Base-by-base conservation (phyloP, 2,329 filamentous ascomycete species). In the Claviceps capensis region DNA sequence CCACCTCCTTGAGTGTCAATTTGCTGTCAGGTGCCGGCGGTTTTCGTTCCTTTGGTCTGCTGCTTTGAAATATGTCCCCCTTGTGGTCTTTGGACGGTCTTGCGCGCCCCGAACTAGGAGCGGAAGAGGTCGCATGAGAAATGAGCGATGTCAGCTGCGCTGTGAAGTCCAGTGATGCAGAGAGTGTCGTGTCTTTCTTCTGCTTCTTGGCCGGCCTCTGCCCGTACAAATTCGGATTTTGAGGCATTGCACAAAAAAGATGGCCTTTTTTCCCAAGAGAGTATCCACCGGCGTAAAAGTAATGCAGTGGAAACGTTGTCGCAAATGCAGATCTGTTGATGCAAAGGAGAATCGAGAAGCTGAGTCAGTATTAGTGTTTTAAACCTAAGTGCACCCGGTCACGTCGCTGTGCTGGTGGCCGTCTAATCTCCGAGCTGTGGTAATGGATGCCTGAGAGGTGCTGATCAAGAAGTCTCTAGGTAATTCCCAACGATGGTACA, bases 61-160 rank as follows among this genome's bases (percentile, higher is more conserved):
- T 54, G 48, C 55, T 59, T 50, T 61, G 63, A 46, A 69, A 68
- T 1, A 69, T 77, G 47, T 85, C 78, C 5, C 67, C 61, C 57
- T 71, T 75, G 49, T 65, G 63, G 65, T 62, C 68, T 60, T 63
- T 74, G 65, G 58, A 67, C 55, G 76, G 61, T 36, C 83, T 77
- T 46, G 67, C 54, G 26, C 70, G 69, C n/a, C 67, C 59, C 54
- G 71, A 65, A 53, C 67, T 54, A 53, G 72, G 61, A 22, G 69
- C 57, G 23, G 75, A 66, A 37, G 75, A 70, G 5, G 67, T 59
- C 11, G 67, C 57, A 55, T 72, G 73, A 51, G 83, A 74, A 69
- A 96, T 88, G 52, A 96, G 81, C 46, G 83, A 86, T 59, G 86
- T 85, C 56, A 97, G 80, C 58, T 93, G 86, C 11, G 88, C 87